phyloP scores from a whole-genome alignment of 2,329 filamentous ascomycete species.

The Chlorencoelia australis region DNA sequence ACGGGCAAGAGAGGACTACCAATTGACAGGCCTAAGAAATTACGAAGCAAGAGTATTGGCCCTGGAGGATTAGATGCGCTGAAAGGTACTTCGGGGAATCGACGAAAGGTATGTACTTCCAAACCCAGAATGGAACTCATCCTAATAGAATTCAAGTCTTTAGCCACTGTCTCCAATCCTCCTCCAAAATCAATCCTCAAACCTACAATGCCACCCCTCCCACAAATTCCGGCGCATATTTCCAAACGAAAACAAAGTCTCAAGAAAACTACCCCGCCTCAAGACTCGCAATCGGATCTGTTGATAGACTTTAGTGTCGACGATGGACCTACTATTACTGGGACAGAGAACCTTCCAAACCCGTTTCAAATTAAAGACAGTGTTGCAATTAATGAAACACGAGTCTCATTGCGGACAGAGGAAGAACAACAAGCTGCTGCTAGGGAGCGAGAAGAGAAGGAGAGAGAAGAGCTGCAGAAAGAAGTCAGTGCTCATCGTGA shows the following conservation, averaged over 20 bases:
- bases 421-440: conserved; percentile 62
- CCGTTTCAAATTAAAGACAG: conserved; percentile 36
- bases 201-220: conserved; percentile 57
- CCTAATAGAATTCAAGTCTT: conserved; percentile 19
- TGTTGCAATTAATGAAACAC: conserved; percentile 30
- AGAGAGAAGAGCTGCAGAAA: conserved; percentile 47
- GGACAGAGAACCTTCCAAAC: conserved; percentile 34
- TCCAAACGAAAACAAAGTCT: conserved; percentile 21
- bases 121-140: conserved; percentile 19
- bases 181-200: conserved; percentile 68
- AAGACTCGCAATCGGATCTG: conserved; percentile 11
- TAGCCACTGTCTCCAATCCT: conserved; percentile 29
- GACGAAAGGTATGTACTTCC: conserved; percentile 54
- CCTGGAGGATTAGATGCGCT: conserved; percentile 81
- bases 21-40: conserved; percentile 44
- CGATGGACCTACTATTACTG: conserved; percentile 17
- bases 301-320: conserved; percentile 23
- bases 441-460: conserved; percentile 58
- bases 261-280: conserved; percentile 18
- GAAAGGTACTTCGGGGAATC: conserved; percentile 64
- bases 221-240: conserved; percentile 50
- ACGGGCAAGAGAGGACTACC: conserved; percentile 17
- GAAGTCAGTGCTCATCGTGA: conserved; percentile 65
- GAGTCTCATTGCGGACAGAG: conserved; percentile 57
- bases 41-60: conserved; percentile 90